Evolutionary conservation across 2,329 filamentous ascomycete species (phyloP), one percentile per base, ranked within the genome.

Genomic region (Calonectria hongkongensis): DNA sequence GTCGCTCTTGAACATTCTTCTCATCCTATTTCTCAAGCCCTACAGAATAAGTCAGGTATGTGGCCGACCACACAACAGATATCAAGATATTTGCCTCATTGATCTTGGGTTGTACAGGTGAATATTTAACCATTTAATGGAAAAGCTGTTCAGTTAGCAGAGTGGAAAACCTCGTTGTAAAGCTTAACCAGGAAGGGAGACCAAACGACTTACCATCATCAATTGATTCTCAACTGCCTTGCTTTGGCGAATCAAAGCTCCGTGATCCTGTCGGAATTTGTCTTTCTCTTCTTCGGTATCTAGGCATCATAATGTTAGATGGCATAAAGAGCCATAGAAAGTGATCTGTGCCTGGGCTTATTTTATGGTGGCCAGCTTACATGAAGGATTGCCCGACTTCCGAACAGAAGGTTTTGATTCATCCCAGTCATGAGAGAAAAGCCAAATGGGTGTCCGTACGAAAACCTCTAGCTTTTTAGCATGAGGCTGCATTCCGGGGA

Each of bases 401-500:
- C 30, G 30, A 9, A 33, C 30, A 33, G 47, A 4, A 13, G 47
- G 7, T 15, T n/a, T 25, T n/a, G n/a, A 41, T 28, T 36, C 56
- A 25, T n/a, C 56, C 18, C 30, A 18, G 4, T 50, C 15, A 45
- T 60, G 50, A 1, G 66, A 27, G 8, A 68, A 58, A 9, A 68
- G 62, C 66, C 66, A 68, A 7, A 56, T 7, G 7, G 39, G 39
- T 4, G 66, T 68, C 0, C 69, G 51, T 2, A 71, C 45, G 8
- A 71, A 67, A 18, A 67, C 54, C 16, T 71, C 41, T n/a, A 71
- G 15, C 8, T 67, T n/a, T 7, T 71, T 62, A 6, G 47, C 62
- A 36, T 71, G 30, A 21, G 64, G 69, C 10, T 71, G 69, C 69
- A 71, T 71, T 3, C 54, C 64, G 1, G 69, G 54, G 2, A 71